Conservation (phyloP, 306 rosid species). For the Ammopiptanthus mongolicus region DNA sequence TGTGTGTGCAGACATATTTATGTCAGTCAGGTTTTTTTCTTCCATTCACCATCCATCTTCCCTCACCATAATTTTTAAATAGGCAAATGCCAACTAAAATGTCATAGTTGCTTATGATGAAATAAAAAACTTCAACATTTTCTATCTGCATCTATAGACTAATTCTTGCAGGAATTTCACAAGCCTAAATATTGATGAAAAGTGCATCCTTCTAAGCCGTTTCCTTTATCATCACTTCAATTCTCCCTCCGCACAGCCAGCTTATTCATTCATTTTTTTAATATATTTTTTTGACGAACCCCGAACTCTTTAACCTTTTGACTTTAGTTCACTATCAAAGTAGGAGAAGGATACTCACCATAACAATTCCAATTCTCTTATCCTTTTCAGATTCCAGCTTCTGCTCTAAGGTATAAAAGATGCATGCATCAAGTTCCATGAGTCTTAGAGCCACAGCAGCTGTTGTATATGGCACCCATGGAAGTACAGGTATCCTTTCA, state of each 20-base stretch:
- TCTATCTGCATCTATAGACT: background rate
- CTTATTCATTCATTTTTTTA: no score
- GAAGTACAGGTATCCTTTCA: constrained; percentile 44
- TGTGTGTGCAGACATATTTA: no score
- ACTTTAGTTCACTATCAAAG: background rate
- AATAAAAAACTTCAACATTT: background rate
- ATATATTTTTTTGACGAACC: background rate
- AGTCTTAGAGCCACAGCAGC: constrained; percentile 72
- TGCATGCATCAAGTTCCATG: constrained; percentile 61
- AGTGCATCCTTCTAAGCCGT: background rate
- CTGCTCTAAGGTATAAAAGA: constrained; percentile 44
- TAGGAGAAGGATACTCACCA: constrained; percentile 39
- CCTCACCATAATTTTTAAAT: no score
- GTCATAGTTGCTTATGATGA: background rate
- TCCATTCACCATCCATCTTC: background rate
- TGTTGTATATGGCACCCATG: constrained; percentile 71
- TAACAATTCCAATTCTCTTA: constrained; percentile 31
- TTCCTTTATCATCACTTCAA: background rate
- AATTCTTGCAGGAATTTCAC: background rate
- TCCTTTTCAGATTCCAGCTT: constrained; percentile 46
- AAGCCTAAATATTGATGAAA: background rate
- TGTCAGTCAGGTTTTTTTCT: no score
- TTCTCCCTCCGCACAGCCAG: no score
- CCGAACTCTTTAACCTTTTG: background rate
- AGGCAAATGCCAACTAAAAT: background rate